These are phyloP conservation scores for Murraya paniculata DNA, from an alignment of 345 rosid species.

Conservation along the genomic window DNA sequence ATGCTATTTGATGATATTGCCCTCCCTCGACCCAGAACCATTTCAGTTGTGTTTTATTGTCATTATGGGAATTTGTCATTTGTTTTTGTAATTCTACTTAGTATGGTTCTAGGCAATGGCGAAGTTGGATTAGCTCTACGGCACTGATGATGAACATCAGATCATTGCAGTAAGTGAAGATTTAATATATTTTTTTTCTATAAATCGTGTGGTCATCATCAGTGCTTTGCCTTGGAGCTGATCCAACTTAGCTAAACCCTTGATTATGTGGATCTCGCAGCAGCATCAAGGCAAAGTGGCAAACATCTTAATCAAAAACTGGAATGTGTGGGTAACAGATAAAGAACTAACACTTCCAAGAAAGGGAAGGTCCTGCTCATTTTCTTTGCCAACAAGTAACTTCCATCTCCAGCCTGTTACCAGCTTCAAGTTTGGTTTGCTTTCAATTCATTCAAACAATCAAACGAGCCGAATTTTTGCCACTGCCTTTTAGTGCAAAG, in stretches of 20 bases:
- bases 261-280: neutral
- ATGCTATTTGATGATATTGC: neutral
- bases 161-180: no score
- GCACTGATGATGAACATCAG: no score
- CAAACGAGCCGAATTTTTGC: neutral
- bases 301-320: neutral
- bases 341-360: no score
- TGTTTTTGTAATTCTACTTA: neutral
- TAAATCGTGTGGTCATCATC: no score
- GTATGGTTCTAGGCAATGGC: no score
- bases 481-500: neutral
- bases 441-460: neutral
- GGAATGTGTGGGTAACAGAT: neutral
- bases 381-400: neutral
- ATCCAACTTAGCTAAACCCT: no score
- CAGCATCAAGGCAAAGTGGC: neutral
- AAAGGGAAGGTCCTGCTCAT: neutral
- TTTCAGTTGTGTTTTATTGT: neutral
- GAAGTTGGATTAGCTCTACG: no score
- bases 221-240: no score
- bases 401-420: slow-evolving; percentile 3
- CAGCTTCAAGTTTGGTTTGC: neutral
- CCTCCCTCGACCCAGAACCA: neutral
- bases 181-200: no score
- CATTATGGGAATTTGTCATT: neutral